Evolutionary conservation across 2,329 filamentous ascomycete genomes (phyloP).

Genomic region (Trichoderma simmonsii): DNA sequence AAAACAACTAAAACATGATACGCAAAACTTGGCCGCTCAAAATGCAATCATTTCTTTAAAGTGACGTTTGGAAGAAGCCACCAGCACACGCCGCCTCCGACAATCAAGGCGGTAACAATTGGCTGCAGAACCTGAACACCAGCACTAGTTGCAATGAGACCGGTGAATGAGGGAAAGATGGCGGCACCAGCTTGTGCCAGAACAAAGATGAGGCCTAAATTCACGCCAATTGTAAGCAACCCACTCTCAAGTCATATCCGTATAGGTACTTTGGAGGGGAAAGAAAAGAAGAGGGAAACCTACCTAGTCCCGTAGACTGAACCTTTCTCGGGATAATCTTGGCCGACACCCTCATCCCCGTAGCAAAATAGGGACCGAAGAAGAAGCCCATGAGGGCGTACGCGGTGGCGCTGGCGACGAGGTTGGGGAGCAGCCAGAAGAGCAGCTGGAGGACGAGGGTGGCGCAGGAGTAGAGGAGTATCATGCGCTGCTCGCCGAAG

Average conservation of each 20-base stretch:
- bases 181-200: slow-evolving; percentile 73
- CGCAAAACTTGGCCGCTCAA: background rate
- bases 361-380: slow-evolving; percentile 75
- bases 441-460: slow-evolving; percentile 65
- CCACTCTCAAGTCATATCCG: background rate
- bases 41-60: background rate
- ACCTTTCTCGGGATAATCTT: slow-evolving; percentile 61
- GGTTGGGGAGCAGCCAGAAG: slow-evolving; percentile 78
- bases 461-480: slow-evolving; percentile 60
- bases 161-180: slow-evolving; percentile 63
- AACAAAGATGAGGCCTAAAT: slow-evolving; percentile 77
- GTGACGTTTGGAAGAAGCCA: slow-evolving; percentile 16
- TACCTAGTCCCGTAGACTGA: slow-evolving; percentile 68
- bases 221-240: slow-evolving; percentile 36
- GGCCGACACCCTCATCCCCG: slow-evolving; percentile 67
- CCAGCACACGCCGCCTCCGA: slow-evolving; percentile 15
- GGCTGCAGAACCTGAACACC: slow-evolving; percentile 49
- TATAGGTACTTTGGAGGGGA: background rate
- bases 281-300: slow-evolving; percentile 32
- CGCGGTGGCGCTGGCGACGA: slow-evolving; percentile 70
- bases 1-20: background rate
- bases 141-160: slow-evolving; percentile 59
- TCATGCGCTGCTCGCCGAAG: slow-evolving; percentile 67
- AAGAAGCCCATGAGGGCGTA: slow-evolving; percentile 75
- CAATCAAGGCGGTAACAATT: slow-evolving; percentile 1